Base-by-base conservation (phyloP, 306 rosid genomes). In the Myrica gale region DNA sequence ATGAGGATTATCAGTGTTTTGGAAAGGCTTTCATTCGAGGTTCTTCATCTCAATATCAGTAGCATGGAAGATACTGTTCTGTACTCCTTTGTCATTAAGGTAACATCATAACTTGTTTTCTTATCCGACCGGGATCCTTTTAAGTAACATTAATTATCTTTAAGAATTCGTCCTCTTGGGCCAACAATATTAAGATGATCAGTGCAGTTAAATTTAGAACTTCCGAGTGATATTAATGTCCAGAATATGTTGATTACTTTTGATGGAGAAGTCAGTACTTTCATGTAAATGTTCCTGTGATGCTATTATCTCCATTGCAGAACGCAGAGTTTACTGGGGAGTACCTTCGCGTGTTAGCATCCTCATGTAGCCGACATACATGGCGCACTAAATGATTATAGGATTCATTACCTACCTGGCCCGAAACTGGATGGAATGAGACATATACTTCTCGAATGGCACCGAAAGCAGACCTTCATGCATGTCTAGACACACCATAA, bases 51-150 rank as follows among this genome's bases (percentile, higher is more conserved):
- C 9, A 92, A 89, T 55, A 89, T 92, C 84, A 92, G 92, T 68
- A 92, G 91, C 93, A 92, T 95, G 97, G 96, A 92, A 51, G 92
- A 90, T 77, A 85, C 93, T 1, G 97, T 92, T 76, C 86, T 95
- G 0, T 92, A 88, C 85, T 91, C 94, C 50, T 90, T 92, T 75
- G 90, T 95, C 44, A 82, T 95, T 77, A 89, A 95, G 99, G 99
- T 95, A 87, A 67, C 3, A 4, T 2, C 41, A 43, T 55, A 20
- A 45, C 47, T 21, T 47, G 47, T n/a, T 61, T 11, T 61, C 41
- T 32, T 32, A 32, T 32, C 17, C 7, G 5, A 4, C 17, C 7
- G 5, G 7, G 44, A 62, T n/a, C 62, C 26, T 20, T 1, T 56
- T 55, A 6, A 6, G 57, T 16, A 52, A 52, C 57, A 16, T 5